phyloP scores from a whole-genome alignment of 2,329 filamentous ascomycete genomes.

The Orbilia quercus region DNA sequence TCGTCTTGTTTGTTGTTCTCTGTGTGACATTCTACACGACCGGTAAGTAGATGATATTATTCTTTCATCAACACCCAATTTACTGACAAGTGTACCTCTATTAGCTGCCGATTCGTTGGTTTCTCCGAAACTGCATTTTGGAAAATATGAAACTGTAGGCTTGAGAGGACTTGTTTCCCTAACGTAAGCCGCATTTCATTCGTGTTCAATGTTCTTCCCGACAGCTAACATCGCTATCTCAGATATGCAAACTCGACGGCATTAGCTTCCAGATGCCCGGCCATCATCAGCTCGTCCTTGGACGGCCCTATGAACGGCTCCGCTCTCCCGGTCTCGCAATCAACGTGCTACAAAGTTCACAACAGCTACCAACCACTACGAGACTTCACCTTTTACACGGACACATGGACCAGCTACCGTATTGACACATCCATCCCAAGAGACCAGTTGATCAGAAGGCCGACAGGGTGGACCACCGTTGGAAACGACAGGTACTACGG shows the following conservation, averaged over 20 bases:
- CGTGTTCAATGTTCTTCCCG: neutral
- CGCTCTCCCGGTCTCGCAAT: slow-evolving; percentile 45
- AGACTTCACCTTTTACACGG: slow-evolving; percentile 52
- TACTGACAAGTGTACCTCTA: slow-evolving; percentile 65
- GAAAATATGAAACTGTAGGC: slow-evolving; percentile 63
- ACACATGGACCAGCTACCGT: slow-evolving; percentile 45
- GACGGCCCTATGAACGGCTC: slow-evolving; percentile 53
- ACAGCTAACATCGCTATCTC: slow-evolving; percentile 3
- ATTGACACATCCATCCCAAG: slow-evolving; percentile 32
- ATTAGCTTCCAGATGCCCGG: slow-evolving; percentile 42
- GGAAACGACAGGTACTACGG: slow-evolving; percentile 68
- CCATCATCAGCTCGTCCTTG: slow-evolving; percentile 42
- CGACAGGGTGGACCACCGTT: slow-evolving; percentile 60
- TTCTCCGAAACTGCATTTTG: slow-evolving; percentile 75
- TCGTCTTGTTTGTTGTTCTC: slow-evolving; percentile 40
- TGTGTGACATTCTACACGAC: slow-evolving; percentile 52
- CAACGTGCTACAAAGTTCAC: slow-evolving; percentile 50
- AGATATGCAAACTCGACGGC: slow-evolving; percentile 53
- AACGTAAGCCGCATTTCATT: slow-evolving; percentile 10
- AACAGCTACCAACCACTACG: slow-evolving; percentile 53
- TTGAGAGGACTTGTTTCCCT: slow-evolving; percentile 33
- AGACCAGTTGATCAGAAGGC: slow-evolving; percentile 28
- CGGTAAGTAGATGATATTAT: slow-evolving; percentile 18
- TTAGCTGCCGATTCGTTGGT: slow-evolving; percentile 80
- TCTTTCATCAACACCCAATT: neutral